Conservation (phyloP, 2,329 filamentous ascomycete genomes). For the Colletotrichum gloeosporioides region DNA sequence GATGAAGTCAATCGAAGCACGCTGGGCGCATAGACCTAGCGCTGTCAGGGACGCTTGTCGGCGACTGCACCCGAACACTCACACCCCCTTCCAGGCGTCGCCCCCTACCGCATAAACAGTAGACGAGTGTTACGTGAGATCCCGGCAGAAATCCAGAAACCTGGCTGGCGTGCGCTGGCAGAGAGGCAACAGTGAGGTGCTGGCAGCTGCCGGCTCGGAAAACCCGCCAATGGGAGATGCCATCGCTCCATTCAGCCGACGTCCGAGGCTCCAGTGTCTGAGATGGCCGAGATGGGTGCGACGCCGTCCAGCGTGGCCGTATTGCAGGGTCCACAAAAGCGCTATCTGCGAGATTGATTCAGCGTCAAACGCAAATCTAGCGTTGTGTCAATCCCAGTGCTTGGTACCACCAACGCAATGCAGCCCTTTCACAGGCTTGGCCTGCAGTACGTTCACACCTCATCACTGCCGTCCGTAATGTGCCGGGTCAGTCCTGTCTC, state of each 20-base stretch:
- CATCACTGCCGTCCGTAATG: neutral
- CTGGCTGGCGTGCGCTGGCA: slow-evolving; percentile 11
- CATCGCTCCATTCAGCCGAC: slow-evolving; percentile 13
- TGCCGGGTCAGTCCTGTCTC: neutral
- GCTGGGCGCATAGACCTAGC: neutral
- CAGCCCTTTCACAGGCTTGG: neutral
- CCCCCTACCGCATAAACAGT: slow-evolving; percentile 11
- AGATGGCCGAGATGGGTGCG: slow-evolving; percentile 9
- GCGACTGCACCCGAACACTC: neutral
- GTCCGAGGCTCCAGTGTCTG: slow-evolving; percentile 13
- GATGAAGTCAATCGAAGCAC: slow-evolving; percentile 23
- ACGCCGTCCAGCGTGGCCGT: neutral
- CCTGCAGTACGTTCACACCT: neutral
- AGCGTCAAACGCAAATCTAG: slow-evolving; percentile 16
- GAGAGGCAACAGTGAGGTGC: neutral
- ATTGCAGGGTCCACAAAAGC: slow-evolving; percentile 11
- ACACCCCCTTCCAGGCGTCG: neutral
- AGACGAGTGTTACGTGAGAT: slow-evolving; percentile 19
- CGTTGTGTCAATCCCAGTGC: slow-evolving; percentile 8
- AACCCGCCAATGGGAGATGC: neutral
- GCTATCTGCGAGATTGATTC: slow-evolving; percentile 18
- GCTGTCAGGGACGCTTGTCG: slow-evolving; percentile 9
- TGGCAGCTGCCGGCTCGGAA: neutral
- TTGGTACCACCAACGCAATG: slow-evolving; percentile 7
- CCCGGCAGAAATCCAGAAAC: slow-evolving; percentile 15